Conservation (phyloP, 2,329 filamentous ascomycete species). For the Xylaria sp. region DNA sequence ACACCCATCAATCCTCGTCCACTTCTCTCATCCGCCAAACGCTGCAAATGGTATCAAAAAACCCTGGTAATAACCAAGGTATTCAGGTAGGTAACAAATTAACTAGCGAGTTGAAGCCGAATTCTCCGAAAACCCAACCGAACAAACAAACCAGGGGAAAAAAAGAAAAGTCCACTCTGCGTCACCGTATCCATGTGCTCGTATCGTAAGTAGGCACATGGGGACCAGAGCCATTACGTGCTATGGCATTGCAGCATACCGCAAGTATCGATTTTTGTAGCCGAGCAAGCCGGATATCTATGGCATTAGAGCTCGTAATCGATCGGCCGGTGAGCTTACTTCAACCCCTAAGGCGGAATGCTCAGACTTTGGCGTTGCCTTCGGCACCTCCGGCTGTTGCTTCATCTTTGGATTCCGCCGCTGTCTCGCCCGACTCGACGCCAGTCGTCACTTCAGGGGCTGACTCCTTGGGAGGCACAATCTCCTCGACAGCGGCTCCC, state of each 20-base stretch:
- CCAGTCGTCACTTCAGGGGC: background rate
- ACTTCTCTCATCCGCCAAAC: slow-evolving; percentile 8
- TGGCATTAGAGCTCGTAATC: background rate
- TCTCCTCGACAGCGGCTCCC: slow-evolving; percentile 14
- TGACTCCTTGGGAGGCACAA: slow-evolving; percentile 5
- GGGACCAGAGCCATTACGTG: background rate
- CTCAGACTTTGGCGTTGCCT: slow-evolving; percentile 2
- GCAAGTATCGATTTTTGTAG: background rate
- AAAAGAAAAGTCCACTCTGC: background rate
- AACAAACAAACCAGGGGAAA: no score
- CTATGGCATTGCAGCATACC: background rate
- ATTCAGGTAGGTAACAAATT: slow-evolving; percentile 8
- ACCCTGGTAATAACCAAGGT: slow-evolving; percentile 10
- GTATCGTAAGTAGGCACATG: background rate
- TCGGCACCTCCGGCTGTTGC: slow-evolving; percentile 7
- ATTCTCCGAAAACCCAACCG: background rate
- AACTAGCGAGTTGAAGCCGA: slow-evolving; percentile 4
- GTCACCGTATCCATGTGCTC: background rate
- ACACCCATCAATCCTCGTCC: background rate
- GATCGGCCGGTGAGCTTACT: background rate
- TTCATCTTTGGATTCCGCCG: slow-evolving; percentile 15
- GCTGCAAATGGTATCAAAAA: slow-evolving; percentile 35
- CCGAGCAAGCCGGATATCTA: background rate
- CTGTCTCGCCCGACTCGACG: slow-evolving; percentile 8
- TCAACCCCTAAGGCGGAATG: background rate